These are phyloP conservation scores for Metschnikowia sp. DNA, from an alignment of 805 yeast species.

Conservation along the genomic window DNA sequence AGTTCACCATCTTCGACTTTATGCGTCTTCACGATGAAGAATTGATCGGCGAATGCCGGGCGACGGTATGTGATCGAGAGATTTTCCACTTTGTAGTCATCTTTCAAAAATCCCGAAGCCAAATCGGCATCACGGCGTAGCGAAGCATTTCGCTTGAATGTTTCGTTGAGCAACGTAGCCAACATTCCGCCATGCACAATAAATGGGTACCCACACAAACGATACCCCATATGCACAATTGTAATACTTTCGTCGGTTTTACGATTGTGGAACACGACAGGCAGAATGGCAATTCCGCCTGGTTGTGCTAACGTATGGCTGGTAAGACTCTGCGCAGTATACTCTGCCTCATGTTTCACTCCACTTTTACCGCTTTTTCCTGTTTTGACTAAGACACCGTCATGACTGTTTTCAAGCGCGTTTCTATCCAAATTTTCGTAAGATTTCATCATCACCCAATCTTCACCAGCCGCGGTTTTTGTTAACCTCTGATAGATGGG, in stretches of 20 bases:
- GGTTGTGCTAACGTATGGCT: conserved; percentile 58
- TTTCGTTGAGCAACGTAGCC: conserved; percentile 77
- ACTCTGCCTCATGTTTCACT: conserved; percentile 8
- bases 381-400: background rate
- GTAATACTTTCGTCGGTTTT: conserved; percentile 58
- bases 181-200: conserved; percentile 86
- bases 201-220: conserved; percentile 82
- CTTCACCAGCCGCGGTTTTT: conserved; percentile 40
- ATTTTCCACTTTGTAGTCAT: conserved; percentile 39
- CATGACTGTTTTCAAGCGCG: conserved; percentile 22
- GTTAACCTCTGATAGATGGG: conserved; percentile 49
- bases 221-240: conserved; percentile 72
- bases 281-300: conserved; percentile 77
- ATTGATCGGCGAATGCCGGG: conserved; percentile 79
- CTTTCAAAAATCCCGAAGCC: conserved; percentile 31
- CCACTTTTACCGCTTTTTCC: background rate
- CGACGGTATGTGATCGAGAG: conserved; percentile 53
- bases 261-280: conserved; percentile 61
- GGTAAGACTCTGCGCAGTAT: conserved; percentile 20
- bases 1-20: conserved; percentile 10
- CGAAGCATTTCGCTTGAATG: conserved; percentile 54
- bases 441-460: conserved; percentile 42
- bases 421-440: conserved; percentile 44
- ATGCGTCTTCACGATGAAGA: conserved; percentile 59
- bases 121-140: conserved; percentile 30